These are phyloP conservation scores for Grosmannia penicillata DNA, from an alignment of 2,329 filamentous ascomycete genomes.

Conservation along the genomic window DNA sequence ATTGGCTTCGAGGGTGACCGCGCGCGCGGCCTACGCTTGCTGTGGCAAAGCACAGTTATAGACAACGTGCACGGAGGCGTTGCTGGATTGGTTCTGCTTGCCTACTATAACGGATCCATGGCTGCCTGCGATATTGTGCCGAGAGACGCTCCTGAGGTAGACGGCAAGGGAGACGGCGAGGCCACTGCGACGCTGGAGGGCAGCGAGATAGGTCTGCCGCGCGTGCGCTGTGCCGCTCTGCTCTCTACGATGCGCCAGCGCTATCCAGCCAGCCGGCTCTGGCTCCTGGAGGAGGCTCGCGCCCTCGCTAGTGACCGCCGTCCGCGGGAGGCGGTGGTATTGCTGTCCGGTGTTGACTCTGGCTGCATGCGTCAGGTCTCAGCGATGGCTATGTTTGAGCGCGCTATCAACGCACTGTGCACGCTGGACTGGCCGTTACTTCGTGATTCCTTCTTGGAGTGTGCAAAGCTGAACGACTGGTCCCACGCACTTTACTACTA, in stretches of 20 bases:
- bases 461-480: slow-evolving; percentile 78
- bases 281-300: slow-evolving; percentile 77
- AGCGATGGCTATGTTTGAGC: slow-evolving; percentile 74
- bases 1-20: slow-evolving; percentile 87
- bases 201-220: slow-evolving; percentile 65
- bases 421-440: slow-evolving; percentile 62
- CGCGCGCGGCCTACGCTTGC: slow-evolving; percentile 63
- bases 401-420: slow-evolving; percentile 64
- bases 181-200: no score
- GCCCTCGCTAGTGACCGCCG: slow-evolving; percentile 53
- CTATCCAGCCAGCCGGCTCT: slow-evolving; percentile 72
- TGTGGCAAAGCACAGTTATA: slow-evolving; percentile 82
- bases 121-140: slow-evolving; percentile 81
- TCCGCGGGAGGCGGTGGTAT: slow-evolving; percentile 50
- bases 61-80: slow-evolving; percentile 87
- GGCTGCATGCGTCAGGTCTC: slow-evolving; percentile 79
- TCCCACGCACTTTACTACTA: slow-evolving; percentile 82
- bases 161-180: no score
- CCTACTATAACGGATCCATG: slow-evolving; percentile 78
- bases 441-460: slow-evolving; percentile 58
- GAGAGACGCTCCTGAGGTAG: slow-evolving; percentile 35
- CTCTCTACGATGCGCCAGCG: slow-evolving; percentile 58
- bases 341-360: slow-evolving; percentile 43
- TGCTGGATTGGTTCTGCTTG: slow-evolving; percentile 64
- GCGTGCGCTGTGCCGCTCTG: slow-evolving; percentile 48